phyloP scores from a whole-genome alignment of 2,329 filamentous ascomycete genomes.

The Endothia cerciana region DNA sequence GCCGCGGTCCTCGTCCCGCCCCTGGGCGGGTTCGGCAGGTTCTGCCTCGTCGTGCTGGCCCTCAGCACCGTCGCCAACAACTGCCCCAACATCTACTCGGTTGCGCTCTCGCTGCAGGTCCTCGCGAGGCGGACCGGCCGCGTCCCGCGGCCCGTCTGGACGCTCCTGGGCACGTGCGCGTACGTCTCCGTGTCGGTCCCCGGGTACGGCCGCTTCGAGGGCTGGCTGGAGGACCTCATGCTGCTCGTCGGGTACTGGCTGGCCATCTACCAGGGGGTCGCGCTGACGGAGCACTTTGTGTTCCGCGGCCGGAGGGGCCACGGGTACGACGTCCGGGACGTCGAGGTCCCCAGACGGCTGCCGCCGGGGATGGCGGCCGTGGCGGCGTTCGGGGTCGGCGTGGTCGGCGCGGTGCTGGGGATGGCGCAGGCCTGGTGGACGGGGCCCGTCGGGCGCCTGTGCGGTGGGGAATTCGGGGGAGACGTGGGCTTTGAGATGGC shows the following conservation, averaged over 20 bases:
- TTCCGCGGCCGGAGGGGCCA: conserved; percentile 62
- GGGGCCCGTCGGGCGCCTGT: conserved; percentile 67
- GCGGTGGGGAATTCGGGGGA: conserved; percentile 53
- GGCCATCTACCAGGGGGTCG: conserved; percentile 71
- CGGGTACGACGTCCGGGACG: conserved; percentile 63
- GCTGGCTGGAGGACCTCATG: conserved; percentile 73
- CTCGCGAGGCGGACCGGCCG: conserved; percentile 60
- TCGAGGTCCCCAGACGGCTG: conserved; percentile 59
- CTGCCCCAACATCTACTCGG: conserved; percentile 74
- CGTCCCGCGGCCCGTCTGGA: conserved; percentile 72
- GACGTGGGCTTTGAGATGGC: conserved; percentile 64
- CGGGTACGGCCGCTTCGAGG: conserved; percentile 67
- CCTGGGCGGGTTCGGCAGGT: conserved; percentile 71
- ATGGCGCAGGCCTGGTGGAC: conserved; percentile 74
- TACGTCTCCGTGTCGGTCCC: conserved; percentile 73
- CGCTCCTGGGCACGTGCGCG: conserved; percentile 60
- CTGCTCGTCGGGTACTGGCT: conserved; percentile 73
- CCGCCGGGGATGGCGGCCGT: conserved; percentile 68
- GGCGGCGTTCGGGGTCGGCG: conserved; percentile 64
- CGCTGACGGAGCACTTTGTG: conserved; percentile 68
- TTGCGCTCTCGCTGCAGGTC: conserved; percentile 69
- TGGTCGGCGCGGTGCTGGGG: conserved; percentile 68
- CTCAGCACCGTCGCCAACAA: conserved; percentile 73
- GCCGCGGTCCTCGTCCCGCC: conserved; percentile 65
- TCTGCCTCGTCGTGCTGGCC: conserved; percentile 70